These are phyloP conservation scores for Vitis amurensis DNA, from an alignment of 164 flowering plant species.

Conservation along the genomic window DNA sequence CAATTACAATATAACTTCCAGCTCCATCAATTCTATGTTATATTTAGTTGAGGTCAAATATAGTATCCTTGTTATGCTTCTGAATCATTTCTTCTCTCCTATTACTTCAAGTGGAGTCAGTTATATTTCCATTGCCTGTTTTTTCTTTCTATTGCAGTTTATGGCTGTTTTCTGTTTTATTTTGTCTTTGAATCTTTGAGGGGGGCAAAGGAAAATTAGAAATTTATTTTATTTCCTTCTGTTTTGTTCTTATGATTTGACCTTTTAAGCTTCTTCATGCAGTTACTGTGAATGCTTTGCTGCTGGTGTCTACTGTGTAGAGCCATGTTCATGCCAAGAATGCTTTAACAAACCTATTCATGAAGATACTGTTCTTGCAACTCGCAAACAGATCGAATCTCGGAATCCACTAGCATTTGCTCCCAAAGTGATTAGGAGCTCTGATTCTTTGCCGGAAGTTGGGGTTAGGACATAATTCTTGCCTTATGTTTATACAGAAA, in stretches of 20 bases:
- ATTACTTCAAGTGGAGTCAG: too few species aligned
- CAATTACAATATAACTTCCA: too few species aligned
- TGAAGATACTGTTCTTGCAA: slow-evolving; percentile 80
- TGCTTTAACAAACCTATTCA: slow-evolving; percentile 84
- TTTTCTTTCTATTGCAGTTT: neutral
- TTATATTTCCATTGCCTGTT: neutral
- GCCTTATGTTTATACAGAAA: neutral
- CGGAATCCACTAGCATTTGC: slow-evolving; percentile 93
- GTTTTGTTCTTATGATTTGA: slow-evolving; percentile 2
- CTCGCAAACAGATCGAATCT: slow-evolving; percentile 86
- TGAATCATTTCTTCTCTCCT: neutral
- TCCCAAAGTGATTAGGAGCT: slow-evolving; percentile 75
- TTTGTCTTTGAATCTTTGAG: neutral
- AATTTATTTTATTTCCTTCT: too few species aligned
- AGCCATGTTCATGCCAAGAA: slow-evolving; percentile 81
- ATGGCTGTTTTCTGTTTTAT: neutral
- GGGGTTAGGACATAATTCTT: slow-evolving; percentile 39
- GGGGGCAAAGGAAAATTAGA: neutral
- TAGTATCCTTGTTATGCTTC: neutral
- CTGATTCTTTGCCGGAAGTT: slow-evolving; percentile 50
- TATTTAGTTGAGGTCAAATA: neutral
- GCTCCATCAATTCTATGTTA: too few species aligned
- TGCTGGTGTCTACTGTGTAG: slow-evolving; percentile 91
- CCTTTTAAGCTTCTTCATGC: slow-evolving; percentile 23
- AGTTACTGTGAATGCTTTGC: slow-evolving; percentile 97